These are phyloP conservation scores for Macaranga tanarius DNA, from an alignment of 441 rosid species.

Conservation along the genomic window DNA sequence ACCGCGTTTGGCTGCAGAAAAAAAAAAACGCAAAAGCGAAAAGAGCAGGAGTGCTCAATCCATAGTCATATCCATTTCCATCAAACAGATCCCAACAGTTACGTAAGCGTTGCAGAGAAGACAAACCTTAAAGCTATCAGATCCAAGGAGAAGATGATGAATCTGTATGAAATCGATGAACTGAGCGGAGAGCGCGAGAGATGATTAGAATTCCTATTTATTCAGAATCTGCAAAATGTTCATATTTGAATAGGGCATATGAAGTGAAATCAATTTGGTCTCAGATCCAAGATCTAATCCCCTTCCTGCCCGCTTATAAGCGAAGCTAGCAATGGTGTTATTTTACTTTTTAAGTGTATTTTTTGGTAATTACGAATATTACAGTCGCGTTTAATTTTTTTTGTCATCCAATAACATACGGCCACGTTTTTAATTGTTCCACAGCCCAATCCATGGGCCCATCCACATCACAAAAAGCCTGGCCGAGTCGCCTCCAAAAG, in stretches of 20 bases:
- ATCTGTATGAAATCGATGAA: background rate
- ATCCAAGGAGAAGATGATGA: background rate
- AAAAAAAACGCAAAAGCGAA: background rate
- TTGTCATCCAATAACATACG: too few species aligned
- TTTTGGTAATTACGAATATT: background rate
- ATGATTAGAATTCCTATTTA: background rate
- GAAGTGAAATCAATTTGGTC: background rate
- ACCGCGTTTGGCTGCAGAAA: background rate
- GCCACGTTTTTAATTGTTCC: too few species aligned
- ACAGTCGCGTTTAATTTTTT: too few species aligned
- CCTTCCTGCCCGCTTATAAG: background rate
- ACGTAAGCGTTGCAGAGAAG: background rate
- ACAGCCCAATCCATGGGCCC: too few species aligned
- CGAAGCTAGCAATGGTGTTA: background rate
- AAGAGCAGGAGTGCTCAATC: background rate
- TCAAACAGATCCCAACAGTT: conserved; percentile 8
- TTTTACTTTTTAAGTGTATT: background rate
- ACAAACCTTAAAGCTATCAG: conserved; percentile 18
- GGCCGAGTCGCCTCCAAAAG: too few species aligned
- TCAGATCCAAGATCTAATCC: conserved; percentile 5
- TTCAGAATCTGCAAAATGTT: background rate
- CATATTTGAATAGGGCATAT: background rate
- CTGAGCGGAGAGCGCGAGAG: background rate
- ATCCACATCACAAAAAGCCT: too few species aligned
- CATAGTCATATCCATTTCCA: background rate